Conservation (phyloP, 2,329 filamentous ascomycete genomes). For the Aspergillus phoenicis region DNA sequence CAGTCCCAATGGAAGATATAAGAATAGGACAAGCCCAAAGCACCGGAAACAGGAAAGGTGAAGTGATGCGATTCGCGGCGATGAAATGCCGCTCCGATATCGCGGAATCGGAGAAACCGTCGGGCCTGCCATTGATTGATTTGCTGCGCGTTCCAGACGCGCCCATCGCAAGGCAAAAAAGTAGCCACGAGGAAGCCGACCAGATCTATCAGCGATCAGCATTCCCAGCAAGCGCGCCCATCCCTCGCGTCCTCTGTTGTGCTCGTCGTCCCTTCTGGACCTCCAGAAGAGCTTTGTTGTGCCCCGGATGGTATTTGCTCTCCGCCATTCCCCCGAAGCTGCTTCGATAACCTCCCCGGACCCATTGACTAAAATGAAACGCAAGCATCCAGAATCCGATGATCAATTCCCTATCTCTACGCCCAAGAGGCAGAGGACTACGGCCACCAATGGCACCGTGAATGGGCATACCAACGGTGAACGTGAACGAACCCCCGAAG, state of each 20-base stretch:
- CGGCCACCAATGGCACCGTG: constrained; percentile 27
- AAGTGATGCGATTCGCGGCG: constrained; percentile 9
- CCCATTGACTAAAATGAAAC: constrained; percentile 42
- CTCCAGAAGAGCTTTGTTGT: constrained; percentile 7
- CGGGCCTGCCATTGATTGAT: constrained; percentile 16
- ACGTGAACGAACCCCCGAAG: constrained; percentile 22
- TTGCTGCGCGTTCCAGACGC: constrained; percentile 24
- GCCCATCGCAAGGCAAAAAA: constrained; percentile 12
- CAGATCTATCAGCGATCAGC: constrained; percentile 12
- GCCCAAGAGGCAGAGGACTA: constrained; percentile 42
- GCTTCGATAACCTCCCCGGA: background rate
- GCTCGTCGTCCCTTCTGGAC: constrained; percentile 2
- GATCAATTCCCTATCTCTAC: constrained; percentile 40
- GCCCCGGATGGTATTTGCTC: constrained; percentile 35
- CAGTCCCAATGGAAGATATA: background rate
- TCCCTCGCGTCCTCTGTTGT: constrained; percentile 29
- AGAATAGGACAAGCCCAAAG: constrained; percentile 1
- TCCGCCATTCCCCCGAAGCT: constrained; percentile 13
- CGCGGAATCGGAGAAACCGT: constrained; percentile 37
- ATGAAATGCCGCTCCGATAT: constrained; percentile 29
- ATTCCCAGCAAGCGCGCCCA: constrained; percentile 15
- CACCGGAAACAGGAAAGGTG: constrained; percentile 1
- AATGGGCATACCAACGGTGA: constrained; percentile 31
- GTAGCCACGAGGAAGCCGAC: constrained; percentile 8
- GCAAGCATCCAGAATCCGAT: constrained; percentile 44